Evolutionary conservation across 352 stramenopile species (phyloP), one percentile per base, ranked within the genome.

Genomic region (Pythium volutum): DNA sequence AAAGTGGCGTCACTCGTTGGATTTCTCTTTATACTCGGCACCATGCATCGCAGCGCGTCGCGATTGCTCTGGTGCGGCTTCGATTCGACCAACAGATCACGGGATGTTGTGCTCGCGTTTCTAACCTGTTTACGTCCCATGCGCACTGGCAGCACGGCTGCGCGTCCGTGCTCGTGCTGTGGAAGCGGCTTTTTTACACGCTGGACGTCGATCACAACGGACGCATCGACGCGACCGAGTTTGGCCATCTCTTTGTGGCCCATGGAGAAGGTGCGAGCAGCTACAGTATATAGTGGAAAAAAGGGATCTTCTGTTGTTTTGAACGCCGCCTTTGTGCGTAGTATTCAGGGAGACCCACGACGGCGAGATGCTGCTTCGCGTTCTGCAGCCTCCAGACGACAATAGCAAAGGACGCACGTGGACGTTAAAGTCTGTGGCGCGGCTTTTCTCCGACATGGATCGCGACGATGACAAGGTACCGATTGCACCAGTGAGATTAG

Each of bases 181-280:
- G 80, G 80, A 89, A 89, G 52, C 84, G 86, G 55, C 57, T 93
- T 1, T 93, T 91, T 41, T 88, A 91, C 39, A 39, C 73, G 7
- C 47, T 93, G 11, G 83, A 93, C 29, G 47, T 46, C 4, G 72
- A 91, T 27, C 55, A 66, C 8, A 86, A 89, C 38, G 79, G 78
- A 0, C 63, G 62, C 0, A 81, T 93, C 42, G 79, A 87, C 29
- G 47, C 75, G 16, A 57, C 61, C 9, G 83, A 93, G 69, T 88
- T 93, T 61, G 79, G 67, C 0, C 49, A 68, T 1, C 42, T 84
- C 7, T 83, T 88, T 45, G 4, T 71, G 4, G 23, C 66, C 15
- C 67, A 85, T 43, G 36, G 69, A 3, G 56, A 81, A 4, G 74
- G 80, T 87, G 31, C 16, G 42, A 22, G 11, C 18, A 23, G 38